Conservation (phyloP, 352 stramenopile genomes). For the Phytophthora sansomeana region DNA sequence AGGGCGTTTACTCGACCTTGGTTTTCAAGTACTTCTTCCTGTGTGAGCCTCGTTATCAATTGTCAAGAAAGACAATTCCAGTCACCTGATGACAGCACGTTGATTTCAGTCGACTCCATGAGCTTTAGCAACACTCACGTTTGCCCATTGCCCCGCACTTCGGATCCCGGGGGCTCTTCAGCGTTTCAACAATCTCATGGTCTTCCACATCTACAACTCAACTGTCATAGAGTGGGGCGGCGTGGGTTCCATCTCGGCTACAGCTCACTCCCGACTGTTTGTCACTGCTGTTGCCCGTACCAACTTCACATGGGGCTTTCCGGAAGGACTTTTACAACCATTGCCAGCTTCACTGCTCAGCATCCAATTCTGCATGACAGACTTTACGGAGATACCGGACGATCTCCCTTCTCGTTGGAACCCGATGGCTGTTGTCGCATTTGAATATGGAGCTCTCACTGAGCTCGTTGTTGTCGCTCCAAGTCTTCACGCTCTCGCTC, state of each 20-base stretch:
- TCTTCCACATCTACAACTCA: slow-evolving; percentile 25
- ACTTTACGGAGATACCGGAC: slow-evolving; percentile 1
- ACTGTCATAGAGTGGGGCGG: slow-evolving; percentile 13
- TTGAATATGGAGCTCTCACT: slow-evolving; percentile 18
- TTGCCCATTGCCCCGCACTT: slow-evolving; percentile 10
- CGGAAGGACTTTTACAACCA: slow-evolving; percentile 1
- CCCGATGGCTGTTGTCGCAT: slow-evolving; percentile 18
- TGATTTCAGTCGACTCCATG: neutral
- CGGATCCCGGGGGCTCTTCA: neutral
- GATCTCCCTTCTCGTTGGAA: slow-evolving; percentile 12
- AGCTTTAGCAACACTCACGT: slow-evolving; percentile 3
- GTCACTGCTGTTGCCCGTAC: neutral
- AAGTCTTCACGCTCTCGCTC: slow-evolving; percentile 16
- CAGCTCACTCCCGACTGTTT: slow-evolving; percentile 2
- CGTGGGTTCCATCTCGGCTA: neutral
- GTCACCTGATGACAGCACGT: neutral
- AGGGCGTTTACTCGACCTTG: slow-evolving; percentile 7
- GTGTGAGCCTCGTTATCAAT: slow-evolving; percentile 15
- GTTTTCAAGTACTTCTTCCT: neutral
- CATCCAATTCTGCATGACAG: slow-evolving; percentile 15
- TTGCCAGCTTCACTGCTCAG: neutral
- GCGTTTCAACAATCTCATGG: slow-evolving; percentile 10
- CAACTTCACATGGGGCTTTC: neutral
- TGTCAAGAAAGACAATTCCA: slow-evolving; percentile 1
- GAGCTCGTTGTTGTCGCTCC: slow-evolving; percentile 13